A percentile compares a stretch with the other conserved stretches of the same genome.
Evolutionary conservation across 495 filamentous ascomycete species (phyloP).

Genomic region (Chaetomium fimeti): DNA sequence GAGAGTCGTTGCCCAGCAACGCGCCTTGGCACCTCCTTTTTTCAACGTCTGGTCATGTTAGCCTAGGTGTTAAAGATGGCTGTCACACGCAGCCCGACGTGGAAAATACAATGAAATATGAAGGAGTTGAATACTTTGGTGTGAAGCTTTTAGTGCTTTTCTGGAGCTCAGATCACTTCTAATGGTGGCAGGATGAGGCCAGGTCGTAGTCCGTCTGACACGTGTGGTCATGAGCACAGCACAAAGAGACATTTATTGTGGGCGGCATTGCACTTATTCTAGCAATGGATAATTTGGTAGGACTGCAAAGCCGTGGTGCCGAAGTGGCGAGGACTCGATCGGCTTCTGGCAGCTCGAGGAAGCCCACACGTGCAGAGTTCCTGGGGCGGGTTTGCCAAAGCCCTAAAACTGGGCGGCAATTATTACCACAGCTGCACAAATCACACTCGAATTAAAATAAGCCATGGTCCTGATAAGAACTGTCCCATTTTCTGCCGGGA

Average conservation of each 20-base stretch:
- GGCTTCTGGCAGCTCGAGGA: not conserved
- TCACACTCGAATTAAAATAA: not conserved
- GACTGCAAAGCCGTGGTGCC: too few relatives aligned
- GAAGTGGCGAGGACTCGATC: too few relatives aligned
- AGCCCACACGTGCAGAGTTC: not conserved
- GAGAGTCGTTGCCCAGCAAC: slow-evolving; percentile 11
- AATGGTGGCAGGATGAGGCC: not conserved
- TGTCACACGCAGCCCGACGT: not conserved
- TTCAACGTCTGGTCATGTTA: not conserved
- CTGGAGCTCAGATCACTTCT: not conserved
- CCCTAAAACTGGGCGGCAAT: not conserved
- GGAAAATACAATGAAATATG: too few relatives aligned
- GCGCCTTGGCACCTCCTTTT: slow-evolving; percentile 11
- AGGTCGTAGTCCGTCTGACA: not conserved
- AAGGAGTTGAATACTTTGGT: not conserved
- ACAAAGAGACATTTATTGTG: not conserved
- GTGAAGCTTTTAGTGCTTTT: not conserved
- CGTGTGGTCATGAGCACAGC: not conserved
- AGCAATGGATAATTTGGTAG: too few relatives aligned
- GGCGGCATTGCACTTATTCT: too few relatives aligned
- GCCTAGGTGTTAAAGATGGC: not conserved
- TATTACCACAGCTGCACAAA: not conserved
- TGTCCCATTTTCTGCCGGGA: not conserved
- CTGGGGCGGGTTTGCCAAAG: not conserved
- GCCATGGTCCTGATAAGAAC: not conserved